A percentile compares a stretch with the other conserved stretches of the same genome.
phyloP scores from a whole-genome alignment of 2,329 filamentous ascomycete species.

The Scedosporium minutisporum region DNA sequence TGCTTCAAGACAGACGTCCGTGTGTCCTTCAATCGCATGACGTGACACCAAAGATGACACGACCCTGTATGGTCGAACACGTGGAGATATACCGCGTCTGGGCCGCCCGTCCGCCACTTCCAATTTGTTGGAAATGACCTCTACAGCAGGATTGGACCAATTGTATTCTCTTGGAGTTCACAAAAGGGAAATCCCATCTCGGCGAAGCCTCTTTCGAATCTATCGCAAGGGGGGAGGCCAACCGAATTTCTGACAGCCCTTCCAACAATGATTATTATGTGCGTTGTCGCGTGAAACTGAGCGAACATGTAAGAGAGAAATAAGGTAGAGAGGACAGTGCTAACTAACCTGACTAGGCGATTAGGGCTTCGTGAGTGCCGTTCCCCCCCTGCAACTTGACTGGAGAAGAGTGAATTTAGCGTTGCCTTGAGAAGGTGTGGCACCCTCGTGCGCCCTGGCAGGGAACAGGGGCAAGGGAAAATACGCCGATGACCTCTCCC shows the following conservation, averaged over 20 bases:
- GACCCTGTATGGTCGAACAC: conserved; percentile 1
- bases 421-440: conserved; percentile 2
- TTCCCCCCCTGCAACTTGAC: not conserved
- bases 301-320: not conserved
- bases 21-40: conserved; percentile 2
- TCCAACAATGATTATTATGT: not conserved
- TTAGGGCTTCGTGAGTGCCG: not conserved
- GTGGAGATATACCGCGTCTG: conserved; percentile 2
- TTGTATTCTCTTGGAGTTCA: not conserved
- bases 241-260: not conserved
- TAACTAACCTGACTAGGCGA: not conserved
- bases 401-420: conserved; percentile 5
- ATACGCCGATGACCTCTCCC: not conserved
- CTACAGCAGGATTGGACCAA: not conserved
- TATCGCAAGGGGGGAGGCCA: not conserved
- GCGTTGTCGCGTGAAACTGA: not conserved
- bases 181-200: conserved; percentile 4
- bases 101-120: not conserved
- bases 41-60: not conserved
- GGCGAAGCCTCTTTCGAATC: not conserved
- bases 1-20: not conserved
- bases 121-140: not conserved
- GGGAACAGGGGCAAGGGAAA: conserved; percentile 2
- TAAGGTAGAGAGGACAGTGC: not conserved
- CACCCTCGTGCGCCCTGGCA: not conserved